phyloP scores from a whole-genome alignment of 2,329 filamentous ascomycete genomes.

The Paecilomyces dactylethromorphus region DNA sequence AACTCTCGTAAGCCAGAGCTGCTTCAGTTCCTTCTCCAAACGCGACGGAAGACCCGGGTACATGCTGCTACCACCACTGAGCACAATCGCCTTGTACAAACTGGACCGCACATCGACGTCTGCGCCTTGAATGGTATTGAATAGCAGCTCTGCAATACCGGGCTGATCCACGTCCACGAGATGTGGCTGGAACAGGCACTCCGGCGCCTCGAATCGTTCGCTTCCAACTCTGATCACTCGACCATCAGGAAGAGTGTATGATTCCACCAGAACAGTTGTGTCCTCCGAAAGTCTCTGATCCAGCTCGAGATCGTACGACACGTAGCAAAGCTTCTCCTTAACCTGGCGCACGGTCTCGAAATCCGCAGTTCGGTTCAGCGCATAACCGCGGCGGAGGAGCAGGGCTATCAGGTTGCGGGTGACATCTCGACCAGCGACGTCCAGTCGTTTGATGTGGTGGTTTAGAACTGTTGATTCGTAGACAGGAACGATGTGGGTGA shows the following conservation, averaged over 20 bases:
- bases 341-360: constrained; percentile 99
- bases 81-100: constrained; percentile 93
- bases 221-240: constrained; percentile 93
- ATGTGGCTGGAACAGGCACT: constrained; percentile 97
- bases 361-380: constrained; percentile 94
- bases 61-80: constrained; percentile 97
- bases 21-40: constrained; percentile 97
- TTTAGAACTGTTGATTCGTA: constrained; percentile 98
- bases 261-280: constrained; percentile 93
- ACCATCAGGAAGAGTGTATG: constrained; percentile 93
- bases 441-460: constrained; percentile 86
- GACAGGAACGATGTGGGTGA: constrained; percentile 96
- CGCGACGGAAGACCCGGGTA: constrained; percentile 92
- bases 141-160: constrained; percentile 92
- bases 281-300: constrained; percentile 96
- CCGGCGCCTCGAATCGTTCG: constrained; percentile 94
- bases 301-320: constrained; percentile 93
- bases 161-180: constrained; percentile 96
- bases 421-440: constrained; percentile 93
- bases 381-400: constrained; percentile 86
- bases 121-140: constrained; percentile 96
- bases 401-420: constrained; percentile 97
- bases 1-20: constrained; percentile 92
- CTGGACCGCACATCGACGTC: constrained; percentile 92
- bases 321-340: constrained; percentile 99